Conservation (phyloP, 2,329 filamentous ascomycete genomes). For the Septoria linicola region DNA sequence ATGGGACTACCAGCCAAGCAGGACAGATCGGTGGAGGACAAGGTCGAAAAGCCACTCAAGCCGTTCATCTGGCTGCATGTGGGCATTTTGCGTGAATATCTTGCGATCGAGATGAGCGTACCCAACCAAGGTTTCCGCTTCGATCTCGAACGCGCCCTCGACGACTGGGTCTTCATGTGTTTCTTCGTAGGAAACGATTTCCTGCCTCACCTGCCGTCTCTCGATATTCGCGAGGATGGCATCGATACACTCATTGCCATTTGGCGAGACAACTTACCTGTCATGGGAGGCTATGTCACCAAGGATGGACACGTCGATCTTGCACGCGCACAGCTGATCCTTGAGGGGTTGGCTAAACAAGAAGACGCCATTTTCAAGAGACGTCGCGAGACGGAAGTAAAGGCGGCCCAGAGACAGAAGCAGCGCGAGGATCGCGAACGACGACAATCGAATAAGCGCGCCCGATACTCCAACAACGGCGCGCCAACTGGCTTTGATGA, state of each 20-base stretch:
- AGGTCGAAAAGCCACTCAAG: constrained; percentile 80
- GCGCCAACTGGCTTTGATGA: constrained; percentile 35
- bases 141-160: constrained; percentile 88
- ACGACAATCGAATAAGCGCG: constrained; percentile 45
- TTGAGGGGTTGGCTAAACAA: constrained; percentile 84
- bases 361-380: constrained; percentile 91
- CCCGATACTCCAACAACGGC: constrained; percentile 33
- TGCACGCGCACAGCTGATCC: constrained; percentile 79
- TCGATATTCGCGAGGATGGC: constrained; percentile 95
- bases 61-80: constrained; percentile 99
- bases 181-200: constrained; percentile 99
- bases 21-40: constrained; percentile 57
- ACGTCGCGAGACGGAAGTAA: constrained; percentile 81
- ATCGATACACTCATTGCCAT: constrained; percentile 97
- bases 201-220: constrained; percentile 90
- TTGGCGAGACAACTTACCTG: constrained; percentile 87
- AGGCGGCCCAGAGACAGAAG: constrained; percentile 75
- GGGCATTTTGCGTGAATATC: constrained; percentile 84
- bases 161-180: constrained; percentile 99
- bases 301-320: constrained; percentile 92
- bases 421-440: constrained; percentile 69
- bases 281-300: constrained; percentile 94
- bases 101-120: constrained; percentile 84
- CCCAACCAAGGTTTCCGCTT: constrained; percentile 82
- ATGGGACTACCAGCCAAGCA: constrained; percentile 76